Evolutionary conservation across 169 alveolate genomes (phyloP).

Genomic region (Babesia sp.): DNA sequence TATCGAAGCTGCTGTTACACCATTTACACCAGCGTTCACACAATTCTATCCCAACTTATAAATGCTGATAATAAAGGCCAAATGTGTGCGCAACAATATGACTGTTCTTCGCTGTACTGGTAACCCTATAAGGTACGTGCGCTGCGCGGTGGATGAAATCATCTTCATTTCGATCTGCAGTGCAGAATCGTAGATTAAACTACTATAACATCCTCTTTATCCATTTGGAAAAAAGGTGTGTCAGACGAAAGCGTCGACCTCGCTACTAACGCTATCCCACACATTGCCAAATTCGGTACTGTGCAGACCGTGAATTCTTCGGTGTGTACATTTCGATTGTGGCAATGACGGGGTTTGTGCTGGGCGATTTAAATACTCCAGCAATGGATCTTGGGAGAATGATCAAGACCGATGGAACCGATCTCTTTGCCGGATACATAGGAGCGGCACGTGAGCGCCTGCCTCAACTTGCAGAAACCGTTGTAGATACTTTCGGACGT

Average conservation of each 20-base stretch:
- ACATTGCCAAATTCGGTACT: neutral
- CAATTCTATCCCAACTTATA: neutral
- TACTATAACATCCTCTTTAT: too few relatives aligned
- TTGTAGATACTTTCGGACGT: conserved; percentile 49
- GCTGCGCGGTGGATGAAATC: neutral
- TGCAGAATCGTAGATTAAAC: too few relatives aligned
- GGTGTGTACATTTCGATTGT: conserved; percentile 4
- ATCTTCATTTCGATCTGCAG: too few relatives aligned
- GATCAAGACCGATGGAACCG: conserved; percentile 47
- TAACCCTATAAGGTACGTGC: neutral
- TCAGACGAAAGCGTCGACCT: neutral
- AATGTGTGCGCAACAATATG: neutral
- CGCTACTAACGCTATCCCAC: neutral
- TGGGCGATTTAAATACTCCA: conserved; percentile 9
- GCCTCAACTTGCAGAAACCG: conserved; percentile 55
- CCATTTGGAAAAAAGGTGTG: neutral
- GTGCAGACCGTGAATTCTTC: neutral
- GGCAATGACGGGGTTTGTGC: conserved; percentile 20
- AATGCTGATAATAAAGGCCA: neutral
- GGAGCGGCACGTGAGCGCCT: conserved; percentile 8
- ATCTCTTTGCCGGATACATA: conserved; percentile 13
- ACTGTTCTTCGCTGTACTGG: neutral
- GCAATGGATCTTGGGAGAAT: conserved; percentile 24
- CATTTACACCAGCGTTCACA: neutral
- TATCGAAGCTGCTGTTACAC: neutral